Conservation (phyloP, 1,139 yeast genomes). For the Zhuliangozyma parablackwelliae region DNA sequence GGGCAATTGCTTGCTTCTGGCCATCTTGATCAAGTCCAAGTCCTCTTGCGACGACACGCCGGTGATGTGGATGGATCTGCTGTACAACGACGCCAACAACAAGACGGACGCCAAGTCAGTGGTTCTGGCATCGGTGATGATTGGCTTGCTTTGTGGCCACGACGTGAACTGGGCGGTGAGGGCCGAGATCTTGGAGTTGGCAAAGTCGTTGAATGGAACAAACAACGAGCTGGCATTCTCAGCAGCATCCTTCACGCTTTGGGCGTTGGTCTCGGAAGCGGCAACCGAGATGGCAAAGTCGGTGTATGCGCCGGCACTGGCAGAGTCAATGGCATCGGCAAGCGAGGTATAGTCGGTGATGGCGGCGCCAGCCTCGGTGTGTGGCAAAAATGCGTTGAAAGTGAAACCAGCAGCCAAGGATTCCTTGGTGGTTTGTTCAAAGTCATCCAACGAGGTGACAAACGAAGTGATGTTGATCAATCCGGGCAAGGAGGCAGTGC, state of each 20-base stretch:
- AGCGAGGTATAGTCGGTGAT: slow-evolving; percentile 64
- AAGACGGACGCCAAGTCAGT: slow-evolving; percentile 89
- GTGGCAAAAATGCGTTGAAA: slow-evolving; percentile 76
- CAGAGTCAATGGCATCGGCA: slow-evolving; percentile 56
- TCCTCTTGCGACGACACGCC: slow-evolving; percentile 81
- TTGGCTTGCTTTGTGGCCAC: slow-evolving; percentile 85
- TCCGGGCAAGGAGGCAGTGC: slow-evolving; percentile 81
- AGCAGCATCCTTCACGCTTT: slow-evolving; percentile 59
- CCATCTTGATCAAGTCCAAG: slow-evolving; percentile 76
- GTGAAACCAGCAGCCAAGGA: slow-evolving; percentile 88
- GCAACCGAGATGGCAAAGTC: slow-evolving; percentile 83
- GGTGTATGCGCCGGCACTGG: slow-evolving; percentile 58
- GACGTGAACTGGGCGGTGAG: slow-evolving; percentile 74
- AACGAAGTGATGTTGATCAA: slow-evolving; percentile 77
- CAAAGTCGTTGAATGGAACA: slow-evolving; percentile 75
- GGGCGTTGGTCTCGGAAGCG: slow-evolving; percentile 68
- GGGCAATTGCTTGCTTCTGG: slow-evolving; percentile 73
- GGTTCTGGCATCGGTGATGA: slow-evolving; percentile 87
- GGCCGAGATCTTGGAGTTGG: slow-evolving; percentile 64
- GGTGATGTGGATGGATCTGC: slow-evolving; percentile 82
- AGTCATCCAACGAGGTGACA: slow-evolving; percentile 63
- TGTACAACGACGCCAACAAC: slow-evolving; percentile 84
- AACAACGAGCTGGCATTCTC: slow-evolving; percentile 72
- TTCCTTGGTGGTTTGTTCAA: slow-evolving; percentile 64
- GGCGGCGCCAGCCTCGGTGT: slow-evolving; percentile 50